These are phyloP conservation scores for Pseudozyma hubeiensis DNA, from an alignment of 1,284 basidiomycete species.

Conservation along the genomic window DNA sequence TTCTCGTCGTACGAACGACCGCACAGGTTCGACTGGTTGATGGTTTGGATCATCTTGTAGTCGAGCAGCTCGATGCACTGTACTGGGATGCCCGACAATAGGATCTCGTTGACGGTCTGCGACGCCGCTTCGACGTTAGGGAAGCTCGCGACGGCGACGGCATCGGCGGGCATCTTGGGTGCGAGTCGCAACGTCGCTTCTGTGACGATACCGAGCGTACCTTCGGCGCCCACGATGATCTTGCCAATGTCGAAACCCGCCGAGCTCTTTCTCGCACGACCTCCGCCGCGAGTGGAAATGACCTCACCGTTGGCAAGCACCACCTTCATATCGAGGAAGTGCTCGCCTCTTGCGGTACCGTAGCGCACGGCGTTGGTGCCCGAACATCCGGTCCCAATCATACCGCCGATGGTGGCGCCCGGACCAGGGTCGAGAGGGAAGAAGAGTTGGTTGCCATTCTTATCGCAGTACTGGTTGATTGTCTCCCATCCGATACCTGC, in stretches of 20 bases:
- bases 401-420: conserved; percentile 87
- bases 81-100: conserved; percentile 71
- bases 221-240: conserved; percentile 92
- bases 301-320: conserved; percentile 90
- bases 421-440: conserved; percentile 79
- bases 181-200: conserved; percentile 86
- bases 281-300: conserved; percentile 83
- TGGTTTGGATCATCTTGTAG: conserved; percentile 61
- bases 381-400: conserved; percentile 76
- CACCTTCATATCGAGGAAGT: conserved; percentile 58
- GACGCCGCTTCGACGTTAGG: conserved; percentile 73
- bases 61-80: conserved; percentile 71
- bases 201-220: conserved; percentile 90
- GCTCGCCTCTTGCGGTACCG: conserved; percentile 79
- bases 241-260: conserved; percentile 92
- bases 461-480: conserved; percentile 79
- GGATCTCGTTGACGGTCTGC: conserved; percentile 78
- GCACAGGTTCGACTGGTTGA: conserved; percentile 69
- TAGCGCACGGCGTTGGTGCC: conserved; percentile 87
- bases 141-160: conserved; percentile 72
- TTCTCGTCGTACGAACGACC: conserved; percentile 45
- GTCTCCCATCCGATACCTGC: conserved; percentile 88
- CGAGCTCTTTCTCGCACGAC: conserved; percentile 80
- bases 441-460: conserved; percentile 82
- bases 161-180: conserved; percentile 79